Evolutionary conservation across 2,329 filamentous ascomycete species (phyloP).

Genomic region (Fusarium setosum): DNA sequence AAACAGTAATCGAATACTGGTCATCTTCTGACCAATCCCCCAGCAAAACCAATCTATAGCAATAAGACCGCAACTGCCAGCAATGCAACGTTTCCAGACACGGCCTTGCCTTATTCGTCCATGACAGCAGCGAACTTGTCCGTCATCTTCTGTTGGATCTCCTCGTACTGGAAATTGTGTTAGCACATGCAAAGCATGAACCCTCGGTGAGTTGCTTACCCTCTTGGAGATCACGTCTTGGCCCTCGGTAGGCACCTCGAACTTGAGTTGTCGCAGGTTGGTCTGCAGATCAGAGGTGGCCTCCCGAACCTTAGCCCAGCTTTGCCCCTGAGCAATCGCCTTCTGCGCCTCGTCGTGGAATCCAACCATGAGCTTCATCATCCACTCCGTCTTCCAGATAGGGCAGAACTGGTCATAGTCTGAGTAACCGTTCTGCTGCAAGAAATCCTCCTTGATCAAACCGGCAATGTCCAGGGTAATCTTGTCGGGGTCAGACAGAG

Average conservation of each 20-base stretch:
- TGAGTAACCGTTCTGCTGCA: slow-evolving; percentile 99
- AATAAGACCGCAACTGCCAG: slow-evolving; percentile 37
- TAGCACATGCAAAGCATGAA: slow-evolving; percentile 47
- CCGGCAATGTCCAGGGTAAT: slow-evolving; percentile 94
- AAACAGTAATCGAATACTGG: slow-evolving; percentile 41
- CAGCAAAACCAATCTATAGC: slow-evolving; percentile 44
- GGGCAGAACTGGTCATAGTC: slow-evolving; percentile 99
- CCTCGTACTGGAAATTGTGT: slow-evolving; percentile 79
- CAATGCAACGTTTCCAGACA: slow-evolving; percentile 32
- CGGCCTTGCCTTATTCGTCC: slow-evolving; percentile 77
- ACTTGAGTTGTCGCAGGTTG: slow-evolving; percentile 92
- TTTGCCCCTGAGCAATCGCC: slow-evolving; percentile 89
- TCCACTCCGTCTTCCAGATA: slow-evolving; percentile 99
- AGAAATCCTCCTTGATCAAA: slow-evolving; percentile 96
- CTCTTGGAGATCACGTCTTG: slow-evolving; percentile 86
- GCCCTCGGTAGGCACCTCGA: slow-evolving; percentile 89
- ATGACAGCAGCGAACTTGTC: slow-evolving; percentile 97
- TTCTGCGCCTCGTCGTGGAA: slow-evolving; percentile 99
- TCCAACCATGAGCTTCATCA: slow-evolving; percentile 99
- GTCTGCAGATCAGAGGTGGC: slow-evolving; percentile 88
- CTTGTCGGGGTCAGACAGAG: slow-evolving; percentile 96
- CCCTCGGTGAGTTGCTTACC: slow-evolving; percentile 61
- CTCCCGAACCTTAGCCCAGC: slow-evolving; percentile 93
- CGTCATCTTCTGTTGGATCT: slow-evolving; percentile 88
- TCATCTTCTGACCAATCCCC: slow-evolving; percentile 36